A percentile compares a stretch with the other conserved stretches of the same genome.
phyloP scores from a whole-genome alignment of 2,329 filamentous ascomycete species.

The Drechmeria coniospora region DNA sequence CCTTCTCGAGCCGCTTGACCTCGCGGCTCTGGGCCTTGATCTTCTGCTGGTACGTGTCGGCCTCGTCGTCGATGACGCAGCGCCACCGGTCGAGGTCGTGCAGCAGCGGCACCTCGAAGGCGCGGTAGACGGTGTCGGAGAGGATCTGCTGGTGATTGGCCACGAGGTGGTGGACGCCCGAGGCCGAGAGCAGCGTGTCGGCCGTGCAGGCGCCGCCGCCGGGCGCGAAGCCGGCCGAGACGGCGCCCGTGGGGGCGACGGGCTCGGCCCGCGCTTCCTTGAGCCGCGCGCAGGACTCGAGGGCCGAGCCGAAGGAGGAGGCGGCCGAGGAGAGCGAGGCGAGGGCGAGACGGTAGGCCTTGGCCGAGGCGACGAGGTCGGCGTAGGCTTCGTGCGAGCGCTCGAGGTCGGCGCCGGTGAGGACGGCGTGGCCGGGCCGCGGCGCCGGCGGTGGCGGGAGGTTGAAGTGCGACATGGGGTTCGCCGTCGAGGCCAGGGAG shows the following conservation, averaged over 20 bases:
- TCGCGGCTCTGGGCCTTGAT: slow-evolving; percentile 40
- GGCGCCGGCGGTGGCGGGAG: slow-evolving; percentile 47
- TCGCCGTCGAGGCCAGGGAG: slow-evolving; percentile 47
- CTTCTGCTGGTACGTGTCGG: slow-evolving; percentile 40
- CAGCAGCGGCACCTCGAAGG: slow-evolving; percentile 53
- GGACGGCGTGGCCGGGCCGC: slow-evolving; percentile 39
- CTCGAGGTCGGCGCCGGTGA: slow-evolving; percentile 48
- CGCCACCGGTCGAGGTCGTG: slow-evolving; percentile 54
- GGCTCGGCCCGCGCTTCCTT: slow-evolving; percentile 50
- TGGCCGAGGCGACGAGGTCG: slow-evolving; percentile 45
- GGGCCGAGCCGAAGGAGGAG: slow-evolving; percentile 46
- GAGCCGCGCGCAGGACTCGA: slow-evolving; percentile 52
- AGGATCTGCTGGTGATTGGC: slow-evolving; percentile 59
- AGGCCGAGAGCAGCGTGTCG: slow-evolving; percentile 44
- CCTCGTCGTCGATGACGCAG: slow-evolving; percentile 47
- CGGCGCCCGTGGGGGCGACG: slow-evolving; percentile 22
- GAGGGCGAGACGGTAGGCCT: slow-evolving; percentile 47
- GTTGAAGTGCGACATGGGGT: slow-evolving; percentile 41
- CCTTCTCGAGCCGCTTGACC: slow-evolving; percentile 49
- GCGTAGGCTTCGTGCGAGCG: slow-evolving; percentile 47
- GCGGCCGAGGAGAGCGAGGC: slow-evolving; percentile 44
- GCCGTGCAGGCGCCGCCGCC: slow-evolving; percentile 39
- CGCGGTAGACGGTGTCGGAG: slow-evolving; percentile 51
- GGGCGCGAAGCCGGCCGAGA: slow-evolving; percentile 32
- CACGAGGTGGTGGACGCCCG: slow-evolving; percentile 50